These are phyloP conservation scores for Cryptomeria japonica DNA, from an alignment of 75 land plant species.

Conservation along the genomic window DNA sequence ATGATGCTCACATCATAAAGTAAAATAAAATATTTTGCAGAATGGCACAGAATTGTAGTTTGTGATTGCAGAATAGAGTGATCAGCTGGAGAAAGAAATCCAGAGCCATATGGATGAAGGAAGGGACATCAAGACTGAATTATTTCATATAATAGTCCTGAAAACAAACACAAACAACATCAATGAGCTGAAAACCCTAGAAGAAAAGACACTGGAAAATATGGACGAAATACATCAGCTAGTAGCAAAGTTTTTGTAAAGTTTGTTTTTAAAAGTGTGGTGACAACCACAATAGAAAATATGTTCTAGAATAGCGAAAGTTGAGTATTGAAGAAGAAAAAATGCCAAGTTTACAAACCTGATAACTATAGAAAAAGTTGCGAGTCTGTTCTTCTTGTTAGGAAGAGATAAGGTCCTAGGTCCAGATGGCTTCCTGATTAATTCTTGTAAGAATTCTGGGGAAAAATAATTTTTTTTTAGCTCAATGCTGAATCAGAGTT, in stretches of 20 bases:
- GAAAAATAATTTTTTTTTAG: too few relatives aligned
- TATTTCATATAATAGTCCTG: neutral
- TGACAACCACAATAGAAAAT: too few relatives aligned
- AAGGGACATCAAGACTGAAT: neutral
- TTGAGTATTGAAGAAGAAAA: too few relatives aligned
- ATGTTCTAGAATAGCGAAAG: too few relatives aligned
- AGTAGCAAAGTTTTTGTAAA: neutral
- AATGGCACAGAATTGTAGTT: neutral
- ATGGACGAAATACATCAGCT: neutral
- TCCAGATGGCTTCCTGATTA: too few relatives aligned
- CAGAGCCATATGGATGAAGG: neutral
- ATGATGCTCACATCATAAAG: neutral
- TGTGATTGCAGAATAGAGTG: neutral
- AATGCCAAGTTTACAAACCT: too few relatives aligned
- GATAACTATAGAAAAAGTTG: too few relatives aligned
- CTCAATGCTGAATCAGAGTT: too few relatives aligned
- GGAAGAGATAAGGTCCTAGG: too few relatives aligned
- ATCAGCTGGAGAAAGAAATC: neutral
- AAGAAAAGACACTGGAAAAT: neutral
- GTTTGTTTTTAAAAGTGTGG: too few relatives aligned
- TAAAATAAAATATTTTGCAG: neutral
- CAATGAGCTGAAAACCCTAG: neutral
- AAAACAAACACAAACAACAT: neutral
- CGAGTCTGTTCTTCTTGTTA: too few relatives aligned
- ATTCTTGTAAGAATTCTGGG: too few relatives aligned